Percentiles rank a stretch among this genome's conserved stretches.
Evolutionary conservation across 1,139 yeast species (phyloP).

Genomic region (Lodderomyces beijingensis): DNA sequence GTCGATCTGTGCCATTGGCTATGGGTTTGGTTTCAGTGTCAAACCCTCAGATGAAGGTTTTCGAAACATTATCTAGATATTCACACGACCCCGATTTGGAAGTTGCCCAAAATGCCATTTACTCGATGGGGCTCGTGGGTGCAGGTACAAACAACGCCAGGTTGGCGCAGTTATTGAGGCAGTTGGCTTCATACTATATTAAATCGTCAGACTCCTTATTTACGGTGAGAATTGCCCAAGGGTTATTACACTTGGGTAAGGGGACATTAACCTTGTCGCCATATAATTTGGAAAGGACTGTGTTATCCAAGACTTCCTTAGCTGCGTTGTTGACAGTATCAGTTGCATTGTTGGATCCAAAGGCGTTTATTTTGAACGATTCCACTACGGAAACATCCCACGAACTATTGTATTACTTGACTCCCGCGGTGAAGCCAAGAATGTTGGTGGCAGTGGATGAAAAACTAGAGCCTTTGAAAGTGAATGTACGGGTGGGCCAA

Average conservation of each 20-base stretch:
- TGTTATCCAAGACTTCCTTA: slow-evolving; percentile 81
- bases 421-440: slow-evolving; percentile 89
- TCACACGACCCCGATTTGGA: slow-evolving; percentile 94
- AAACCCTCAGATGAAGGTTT: slow-evolving; percentile 95
- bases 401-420: slow-evolving; percentile 73
- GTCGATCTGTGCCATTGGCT: slow-evolving; percentile 95
- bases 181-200: slow-evolving; percentile 87
- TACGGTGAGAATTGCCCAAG: slow-evolving; percentile 93
- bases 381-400: slow-evolving; percentile 60
- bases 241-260: slow-evolving; percentile 91
- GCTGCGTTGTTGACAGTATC: slow-evolving; percentile 87
- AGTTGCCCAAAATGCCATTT: slow-evolving; percentile 92
- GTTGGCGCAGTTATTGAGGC: slow-evolving; percentile 90
- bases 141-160: slow-evolving; percentile 99
- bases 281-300: slow-evolving; percentile 84
- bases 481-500: slow-evolving; percentile 96
- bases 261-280: slow-evolving; percentile 90
- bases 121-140: slow-evolving; percentile 96
- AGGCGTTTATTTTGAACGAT: slow-evolving; percentile 53
- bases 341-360: slow-evolving; percentile 83
- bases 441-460: slow-evolving; percentile 93
- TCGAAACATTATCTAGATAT: slow-evolving; percentile 91
- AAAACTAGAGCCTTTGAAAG: slow-evolving; percentile 80
- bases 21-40: slow-evolving; percentile 94
- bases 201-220: slow-evolving; percentile 89